A percentile compares a stretch with the other conserved stretches of the same genome.
Evolutionary conservation across 2,329 filamentous ascomycete species (phyloP).

Genomic region (Cladosporium austrohemisphaericum): DNA sequence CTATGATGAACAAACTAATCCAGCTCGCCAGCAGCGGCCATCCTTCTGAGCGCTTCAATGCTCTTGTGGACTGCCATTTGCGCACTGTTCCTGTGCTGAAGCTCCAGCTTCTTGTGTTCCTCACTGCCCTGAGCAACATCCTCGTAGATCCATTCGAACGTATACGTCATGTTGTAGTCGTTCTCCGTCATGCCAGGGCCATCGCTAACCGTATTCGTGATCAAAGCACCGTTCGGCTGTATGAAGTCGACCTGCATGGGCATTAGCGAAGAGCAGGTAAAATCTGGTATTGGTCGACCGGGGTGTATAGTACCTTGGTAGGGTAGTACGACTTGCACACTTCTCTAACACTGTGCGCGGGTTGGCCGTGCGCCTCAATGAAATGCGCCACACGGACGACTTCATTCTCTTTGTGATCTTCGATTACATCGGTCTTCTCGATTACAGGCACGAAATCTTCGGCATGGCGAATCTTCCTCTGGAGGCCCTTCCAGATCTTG

Average conservation of each 20-base stretch:
- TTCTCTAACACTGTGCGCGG: slow-evolving; percentile 34
- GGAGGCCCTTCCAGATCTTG: slow-evolving; percentile 42
- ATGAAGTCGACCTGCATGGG: slow-evolving; percentile 43
- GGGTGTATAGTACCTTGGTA: slow-evolving; percentile 34
- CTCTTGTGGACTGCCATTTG: slow-evolving; percentile 42
- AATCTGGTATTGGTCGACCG: not conserved
- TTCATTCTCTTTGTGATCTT: slow-evolving; percentile 35
- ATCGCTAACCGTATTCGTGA: slow-evolving; percentile 44
- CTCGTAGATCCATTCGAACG: slow-evolving; percentile 41
- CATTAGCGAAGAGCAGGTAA: slow-evolving; percentile 8
- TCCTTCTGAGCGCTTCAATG: slow-evolving; percentile 42
- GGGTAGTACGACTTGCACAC: slow-evolving; percentile 37
- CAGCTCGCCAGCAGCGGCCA: slow-evolving; percentile 33
- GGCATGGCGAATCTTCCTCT: slow-evolving; percentile 44
- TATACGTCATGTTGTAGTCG: slow-evolving; percentile 45
- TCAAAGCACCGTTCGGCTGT: slow-evolving; percentile 40
- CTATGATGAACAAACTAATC: too few species aligned
- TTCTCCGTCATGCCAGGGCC: slow-evolving; percentile 32
- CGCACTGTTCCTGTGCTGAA: slow-evolving; percentile 30
- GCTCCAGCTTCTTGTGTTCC: slow-evolving; percentile 30
- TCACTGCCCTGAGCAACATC: slow-evolving; percentile 35
- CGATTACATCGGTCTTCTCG: slow-evolving; percentile 37
- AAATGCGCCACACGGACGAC: slow-evolving; percentile 39
- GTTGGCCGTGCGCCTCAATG: slow-evolving; percentile 28
- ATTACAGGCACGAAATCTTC: slow-evolving; percentile 47